Evolutionary conservation across 305 asterid genomes (phyloP).

Genomic region (Fraxinus dipetala): DNA sequence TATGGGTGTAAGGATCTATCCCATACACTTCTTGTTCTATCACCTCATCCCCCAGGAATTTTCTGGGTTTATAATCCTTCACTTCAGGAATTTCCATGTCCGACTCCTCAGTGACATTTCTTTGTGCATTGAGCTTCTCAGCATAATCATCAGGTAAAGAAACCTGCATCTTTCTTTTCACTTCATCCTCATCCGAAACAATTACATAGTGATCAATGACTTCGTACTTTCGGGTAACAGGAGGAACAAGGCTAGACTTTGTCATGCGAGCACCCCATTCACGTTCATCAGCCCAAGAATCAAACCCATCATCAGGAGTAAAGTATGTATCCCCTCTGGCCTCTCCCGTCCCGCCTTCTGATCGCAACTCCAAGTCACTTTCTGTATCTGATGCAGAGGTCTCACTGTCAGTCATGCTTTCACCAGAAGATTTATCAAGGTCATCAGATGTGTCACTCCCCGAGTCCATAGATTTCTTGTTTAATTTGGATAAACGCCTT

Average conservation of each 20-base stretch:
- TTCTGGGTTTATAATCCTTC: constrained; percentile 90
- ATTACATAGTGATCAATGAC: constrained; percentile 85
- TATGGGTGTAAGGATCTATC: constrained; percentile 93
- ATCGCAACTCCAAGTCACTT: constrained; percentile 62
- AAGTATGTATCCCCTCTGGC: constrained; percentile 55
- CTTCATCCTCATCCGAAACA: constrained; percentile 95
- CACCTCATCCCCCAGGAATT: constrained; percentile 83
- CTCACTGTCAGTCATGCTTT: constrained; percentile 59
- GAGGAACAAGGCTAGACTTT: constrained; percentile 93
- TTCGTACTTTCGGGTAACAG: constrained; percentile 94
- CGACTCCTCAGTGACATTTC: constrained; percentile 90
- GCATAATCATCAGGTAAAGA: constrained; percentile 88
- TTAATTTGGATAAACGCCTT: constrained; percentile 77
- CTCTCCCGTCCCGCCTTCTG: constrained; percentile 55
- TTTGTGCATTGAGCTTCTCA: constrained; percentile 79
- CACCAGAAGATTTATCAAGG: constrained; percentile 67
- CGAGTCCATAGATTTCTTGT: constrained; percentile 70
- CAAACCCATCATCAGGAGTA: constrained; percentile 70
- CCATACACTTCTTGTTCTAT: constrained; percentile 99
- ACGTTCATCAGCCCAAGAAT: constrained; percentile 86
- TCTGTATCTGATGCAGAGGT: constrained; percentile 82
- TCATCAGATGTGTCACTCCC: constrained; percentile 91
- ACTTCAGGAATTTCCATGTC: constrained; percentile 99
- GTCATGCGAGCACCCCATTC: constrained; percentile 99
- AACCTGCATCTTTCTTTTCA: constrained; percentile 90